Evolutionary conservation across 805 yeast species (phyloP).

Genomic region (Candida insectorum): DNA sequence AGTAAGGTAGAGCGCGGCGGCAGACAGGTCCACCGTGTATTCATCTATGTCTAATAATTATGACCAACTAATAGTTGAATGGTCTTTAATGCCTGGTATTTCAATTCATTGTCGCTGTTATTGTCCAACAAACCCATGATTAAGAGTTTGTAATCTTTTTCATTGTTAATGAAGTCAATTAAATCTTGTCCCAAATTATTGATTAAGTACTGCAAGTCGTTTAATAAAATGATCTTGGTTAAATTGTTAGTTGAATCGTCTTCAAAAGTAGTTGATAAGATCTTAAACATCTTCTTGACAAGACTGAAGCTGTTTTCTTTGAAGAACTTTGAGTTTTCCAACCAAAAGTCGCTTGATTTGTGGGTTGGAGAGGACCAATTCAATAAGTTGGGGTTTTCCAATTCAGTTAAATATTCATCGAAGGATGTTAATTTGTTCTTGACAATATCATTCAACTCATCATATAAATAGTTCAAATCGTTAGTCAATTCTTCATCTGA

Average conservation of each 20-base stretch:
- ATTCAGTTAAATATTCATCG: slow-evolving; percentile 86
- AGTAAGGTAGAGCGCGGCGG: too few relatives aligned
- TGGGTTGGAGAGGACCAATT: slow-evolving; percentile 88
- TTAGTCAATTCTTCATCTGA: slow-evolving; percentile 80
- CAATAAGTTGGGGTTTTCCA: slow-evolving; percentile 69
- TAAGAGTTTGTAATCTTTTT: slow-evolving; percentile 64
- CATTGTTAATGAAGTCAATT: slow-evolving; percentile 36
- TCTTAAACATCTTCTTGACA: slow-evolving; percentile 56
- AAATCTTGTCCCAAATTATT: slow-evolving; percentile 38
- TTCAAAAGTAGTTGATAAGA: slow-evolving; percentile 36
- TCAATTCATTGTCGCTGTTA: slow-evolving; percentile 78
- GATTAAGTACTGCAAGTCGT: slow-evolving; percentile 41
- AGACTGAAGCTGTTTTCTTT: slow-evolving; percentile 74
- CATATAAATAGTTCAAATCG: slow-evolving; percentile 61
- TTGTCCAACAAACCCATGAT: slow-evolving; percentile 76
- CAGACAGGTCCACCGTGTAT: too few relatives aligned
- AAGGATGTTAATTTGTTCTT: slow-evolving; percentile 75
- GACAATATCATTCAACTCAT: slow-evolving; percentile 66
- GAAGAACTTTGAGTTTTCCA: slow-evolving; percentile 72
- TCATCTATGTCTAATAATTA: too few relatives aligned
- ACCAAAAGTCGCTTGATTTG: slow-evolving; percentile 84
- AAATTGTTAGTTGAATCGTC: slow-evolving; percentile 11
- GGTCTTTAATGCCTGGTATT: slow-evolving; percentile 91
- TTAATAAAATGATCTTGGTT: slow-evolving; percentile 36
- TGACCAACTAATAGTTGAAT: slow-evolving; percentile 93